Base-by-base conservation (phyloP, 2,329 filamentous ascomycete genomes). In the Hypoxylon sp. region DNA sequence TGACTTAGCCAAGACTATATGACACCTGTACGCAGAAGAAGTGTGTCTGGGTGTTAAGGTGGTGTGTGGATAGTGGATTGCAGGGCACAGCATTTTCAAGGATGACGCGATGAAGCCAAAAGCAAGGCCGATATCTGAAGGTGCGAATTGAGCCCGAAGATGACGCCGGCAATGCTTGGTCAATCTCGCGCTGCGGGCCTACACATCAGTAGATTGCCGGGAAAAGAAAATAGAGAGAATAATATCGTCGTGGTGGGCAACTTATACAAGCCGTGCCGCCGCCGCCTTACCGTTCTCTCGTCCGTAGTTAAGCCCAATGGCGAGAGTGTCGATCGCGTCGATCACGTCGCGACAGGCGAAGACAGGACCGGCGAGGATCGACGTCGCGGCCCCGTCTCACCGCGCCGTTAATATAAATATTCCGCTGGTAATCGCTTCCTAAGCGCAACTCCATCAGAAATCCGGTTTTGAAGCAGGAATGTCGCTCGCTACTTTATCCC, bases 401-500 rank as follows among this genome's bases (percentile, higher is more conserved):
- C 62, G 62, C 40, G 46, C 62, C 65, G 65, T 53, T 40, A 68
- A 61, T 65, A 61, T 68, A 63, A 14, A 12, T 36, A n/a, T 44
- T 36, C 62, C 54, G 58, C 46, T 65, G 51, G 30, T 53, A 54
- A 60, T 48, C 30, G n/a, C 46, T 20, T 36, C 16, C 40, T 12
- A 54, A 51, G 32, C 50, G 51, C 48, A 16, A 44, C 22, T 57
- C 42, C 55, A 57, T 44, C 42, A 63, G 46, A 68, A 68, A 68
- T 49, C 65, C 51, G 54, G 65, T 63, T 68, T 65, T 62, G 20
- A 32, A n/a, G 16, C 16, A 30, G 14, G 54, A n/a, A 26, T 55
- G 45, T 28, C 28, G 14, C 32, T 64, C 40, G 40, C 33, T 22
- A 53, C 56, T 65, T 63, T 60, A 61, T 60, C 22, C 58, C 46